Evolutionary conservation across 148 eudicot genomes (phyloP).

Genomic region (Pouteria glomerata): DNA sequence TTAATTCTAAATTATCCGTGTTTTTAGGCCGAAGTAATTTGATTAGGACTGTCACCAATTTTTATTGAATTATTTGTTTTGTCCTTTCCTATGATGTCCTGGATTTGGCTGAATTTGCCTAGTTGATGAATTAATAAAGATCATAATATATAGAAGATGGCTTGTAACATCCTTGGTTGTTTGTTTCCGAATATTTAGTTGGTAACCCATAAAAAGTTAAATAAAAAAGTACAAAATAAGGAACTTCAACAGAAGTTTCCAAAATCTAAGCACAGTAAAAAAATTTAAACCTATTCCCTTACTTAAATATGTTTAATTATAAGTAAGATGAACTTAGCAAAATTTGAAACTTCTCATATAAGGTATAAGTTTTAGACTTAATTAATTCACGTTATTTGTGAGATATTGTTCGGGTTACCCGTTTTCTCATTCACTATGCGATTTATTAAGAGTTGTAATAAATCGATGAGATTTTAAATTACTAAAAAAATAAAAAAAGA

Average conservation of each 20-base stretch:
- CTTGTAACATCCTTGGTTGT: too few relatives aligned
- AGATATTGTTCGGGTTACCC: too few relatives aligned
- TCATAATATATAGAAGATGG: too few relatives aligned
- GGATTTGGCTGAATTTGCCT: not conserved
- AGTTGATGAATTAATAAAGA: not conserved
- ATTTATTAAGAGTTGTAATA: too few relatives aligned
- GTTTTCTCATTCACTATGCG: too few relatives aligned
- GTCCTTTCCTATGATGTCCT: conserved; percentile 4
- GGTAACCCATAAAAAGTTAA: not conserved
- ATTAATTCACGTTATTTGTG: too few relatives aligned
- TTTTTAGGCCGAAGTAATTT: not conserved
- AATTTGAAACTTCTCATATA: too few relatives aligned
- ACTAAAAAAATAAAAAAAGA: too few relatives aligned
- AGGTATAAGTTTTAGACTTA: too few relatives aligned
- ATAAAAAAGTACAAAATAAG: not conserved
- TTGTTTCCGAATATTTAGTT: not conserved
- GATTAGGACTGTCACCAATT: not conserved
- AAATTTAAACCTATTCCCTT: conserved; percentile 12
- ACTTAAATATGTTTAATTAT: not conserved
- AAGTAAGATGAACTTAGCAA: too few relatives aligned
- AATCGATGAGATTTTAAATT: too few relatives aligned
- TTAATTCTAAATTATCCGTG: not conserved
- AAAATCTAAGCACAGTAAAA: not conserved
- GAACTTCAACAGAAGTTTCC: not conserved
- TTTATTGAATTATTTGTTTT: not conserved